phyloP scores from a whole-genome alignment of 768 basidiomycete species.

The Rubroboletus pulcherrimus region DNA sequence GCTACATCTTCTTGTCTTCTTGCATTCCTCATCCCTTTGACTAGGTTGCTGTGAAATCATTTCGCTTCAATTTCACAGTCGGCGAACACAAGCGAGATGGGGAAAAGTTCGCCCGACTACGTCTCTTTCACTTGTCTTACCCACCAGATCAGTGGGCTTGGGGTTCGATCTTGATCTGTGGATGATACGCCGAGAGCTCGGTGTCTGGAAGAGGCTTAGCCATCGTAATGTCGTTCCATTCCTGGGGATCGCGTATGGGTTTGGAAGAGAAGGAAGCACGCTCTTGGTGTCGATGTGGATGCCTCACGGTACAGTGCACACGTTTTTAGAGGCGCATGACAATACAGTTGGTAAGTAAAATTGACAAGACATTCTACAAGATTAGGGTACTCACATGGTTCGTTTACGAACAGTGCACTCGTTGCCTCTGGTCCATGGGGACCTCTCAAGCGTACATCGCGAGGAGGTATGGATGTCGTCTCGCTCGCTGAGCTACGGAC shows the following conservation, averaged over 20 bases:
- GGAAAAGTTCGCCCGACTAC: background rate
- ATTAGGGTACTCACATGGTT: background rate
- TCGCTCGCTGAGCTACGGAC: background rate
- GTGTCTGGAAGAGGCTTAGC: constrained; percentile 2
- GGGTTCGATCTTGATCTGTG: background rate
- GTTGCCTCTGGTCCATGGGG: constrained; percentile 8
- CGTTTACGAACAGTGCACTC: constrained; percentile 4
- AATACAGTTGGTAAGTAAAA: constrained; percentile 5
- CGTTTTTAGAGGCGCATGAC: background rate
- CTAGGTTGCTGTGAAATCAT: constrained; percentile 9
- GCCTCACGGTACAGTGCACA: constrained; percentile 2
- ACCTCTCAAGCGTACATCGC: constrained; percentile 2
- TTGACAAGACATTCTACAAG: too few relatives aligned
- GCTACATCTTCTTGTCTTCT: background rate
- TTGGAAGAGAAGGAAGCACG: constrained; percentile 1
- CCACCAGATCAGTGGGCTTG: background rate
- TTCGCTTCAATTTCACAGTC: constrained; percentile 7
- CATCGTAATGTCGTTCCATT: too few relatives aligned
- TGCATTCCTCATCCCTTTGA: background rate
- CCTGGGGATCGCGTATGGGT: background rate
- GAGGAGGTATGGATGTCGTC: background rate
- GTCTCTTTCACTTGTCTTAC: background rate
- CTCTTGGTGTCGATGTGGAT: constrained; percentile 11
- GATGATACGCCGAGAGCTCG: constrained; percentile 7
- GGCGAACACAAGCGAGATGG: background rate